phyloP scores from a whole-genome alignment of 2,329 filamentous ascomycete species.

The Aspergillus unguis region DNA sequence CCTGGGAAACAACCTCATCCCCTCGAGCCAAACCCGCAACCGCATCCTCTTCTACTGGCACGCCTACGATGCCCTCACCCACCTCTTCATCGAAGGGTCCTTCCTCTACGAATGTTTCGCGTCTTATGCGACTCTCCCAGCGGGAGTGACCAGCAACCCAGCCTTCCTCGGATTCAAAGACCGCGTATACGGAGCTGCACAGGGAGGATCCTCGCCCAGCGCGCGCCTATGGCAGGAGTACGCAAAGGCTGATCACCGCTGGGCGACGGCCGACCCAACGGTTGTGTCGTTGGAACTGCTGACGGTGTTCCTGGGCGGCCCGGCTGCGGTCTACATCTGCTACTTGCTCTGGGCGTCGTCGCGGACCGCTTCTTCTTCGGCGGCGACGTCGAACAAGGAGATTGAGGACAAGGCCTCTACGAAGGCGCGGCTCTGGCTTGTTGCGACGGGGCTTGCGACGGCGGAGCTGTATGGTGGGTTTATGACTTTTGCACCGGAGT shows the following conservation, averaged over 20 bases:
- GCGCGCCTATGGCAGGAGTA: slow-evolving; percentile 64
- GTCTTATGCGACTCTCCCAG: slow-evolving; percentile 51
- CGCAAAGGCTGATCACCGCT: slow-evolving; percentile 60
- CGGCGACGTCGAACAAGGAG: not conserved
- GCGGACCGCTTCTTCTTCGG: not conserved
- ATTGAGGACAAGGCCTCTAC: slow-evolving; percentile 22
- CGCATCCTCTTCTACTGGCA: slow-evolving; percentile 93
- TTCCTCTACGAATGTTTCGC: slow-evolving; percentile 96
- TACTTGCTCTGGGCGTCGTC: slow-evolving; percentile 43
- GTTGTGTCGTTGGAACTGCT: slow-evolving; percentile 60
- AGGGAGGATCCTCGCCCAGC: slow-evolving; percentile 54
- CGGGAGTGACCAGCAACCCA: slow-evolving; percentile 28
- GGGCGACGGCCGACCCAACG: slow-evolving; percentile 57
- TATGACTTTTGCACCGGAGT: slow-evolving; percentile 66
- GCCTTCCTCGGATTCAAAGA: slow-evolving; percentile 55
- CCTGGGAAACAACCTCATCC: slow-evolving; percentile 50
- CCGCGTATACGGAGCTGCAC: slow-evolving; percentile 58
- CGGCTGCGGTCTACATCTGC: slow-evolving; percentile 57
- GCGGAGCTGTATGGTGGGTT: slow-evolving; percentile 62
- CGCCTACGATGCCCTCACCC: slow-evolving; percentile 85
- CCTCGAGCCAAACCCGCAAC: slow-evolving; percentile 52
- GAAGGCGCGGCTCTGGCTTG: slow-evolving; percentile 50
- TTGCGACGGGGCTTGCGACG: slow-evolving; percentile 58
- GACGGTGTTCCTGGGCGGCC: slow-evolving; percentile 59
- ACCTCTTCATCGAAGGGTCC: slow-evolving; percentile 84